Evolutionary conservation across 208 protist genomes (phyloP).

Genomic region (Wallacemonas collosoma): DNA sequence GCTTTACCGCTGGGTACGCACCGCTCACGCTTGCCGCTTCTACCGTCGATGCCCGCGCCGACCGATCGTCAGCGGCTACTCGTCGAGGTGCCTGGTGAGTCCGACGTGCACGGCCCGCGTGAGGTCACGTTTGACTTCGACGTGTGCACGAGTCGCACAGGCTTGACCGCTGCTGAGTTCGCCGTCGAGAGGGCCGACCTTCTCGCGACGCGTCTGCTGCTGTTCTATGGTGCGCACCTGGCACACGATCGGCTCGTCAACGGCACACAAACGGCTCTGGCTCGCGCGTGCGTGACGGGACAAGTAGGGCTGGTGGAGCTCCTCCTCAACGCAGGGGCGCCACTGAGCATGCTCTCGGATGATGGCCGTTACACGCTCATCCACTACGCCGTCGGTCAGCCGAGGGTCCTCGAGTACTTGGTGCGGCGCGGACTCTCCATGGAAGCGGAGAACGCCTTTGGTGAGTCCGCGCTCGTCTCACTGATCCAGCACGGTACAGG

Average conservation of each 20-base stretch:
- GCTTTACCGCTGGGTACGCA: not conserved
- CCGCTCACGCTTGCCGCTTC: not conserved
- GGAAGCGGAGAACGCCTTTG: slow-evolving; percentile 66
- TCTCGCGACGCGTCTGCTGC: slow-evolving; percentile 46
- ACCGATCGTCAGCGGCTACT: slow-evolving; percentile 11
- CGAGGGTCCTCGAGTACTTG: slow-evolving; percentile 36
- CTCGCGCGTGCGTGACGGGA: slow-evolving; percentile 60
- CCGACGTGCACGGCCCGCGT: not conserved
- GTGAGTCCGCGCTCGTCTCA: slow-evolving; percentile 69
- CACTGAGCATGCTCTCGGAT: slow-evolving; percentile 50
- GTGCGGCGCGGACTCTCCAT: slow-evolving; percentile 59
- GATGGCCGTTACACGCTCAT: slow-evolving; percentile 88
- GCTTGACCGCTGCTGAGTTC: slow-evolving; percentile 37
- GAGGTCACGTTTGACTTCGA: slow-evolving; percentile 37
- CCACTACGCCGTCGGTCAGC: slow-evolving; percentile 81
- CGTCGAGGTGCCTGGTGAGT: not conserved
- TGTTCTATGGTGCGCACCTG: slow-evolving; percentile 52
- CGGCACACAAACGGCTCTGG: slow-evolving; percentile 59
- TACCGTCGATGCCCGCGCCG: not conserved
- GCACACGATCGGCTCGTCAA: slow-evolving; percentile 40
- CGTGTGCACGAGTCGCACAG: slow-evolving; percentile 23
- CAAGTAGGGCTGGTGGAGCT: slow-evolving; percentile 57
- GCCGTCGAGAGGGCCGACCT: slow-evolving; percentile 47
- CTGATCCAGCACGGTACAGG: slow-evolving; percentile 78
- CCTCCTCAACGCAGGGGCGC: slow-evolving; percentile 64